Evolutionary conservation across 495 filamentous ascomycete genomes (phyloP), one percentile per base, ranked within the genome.

Genomic region (Lasiosphaeriaceae sp.): DNA sequence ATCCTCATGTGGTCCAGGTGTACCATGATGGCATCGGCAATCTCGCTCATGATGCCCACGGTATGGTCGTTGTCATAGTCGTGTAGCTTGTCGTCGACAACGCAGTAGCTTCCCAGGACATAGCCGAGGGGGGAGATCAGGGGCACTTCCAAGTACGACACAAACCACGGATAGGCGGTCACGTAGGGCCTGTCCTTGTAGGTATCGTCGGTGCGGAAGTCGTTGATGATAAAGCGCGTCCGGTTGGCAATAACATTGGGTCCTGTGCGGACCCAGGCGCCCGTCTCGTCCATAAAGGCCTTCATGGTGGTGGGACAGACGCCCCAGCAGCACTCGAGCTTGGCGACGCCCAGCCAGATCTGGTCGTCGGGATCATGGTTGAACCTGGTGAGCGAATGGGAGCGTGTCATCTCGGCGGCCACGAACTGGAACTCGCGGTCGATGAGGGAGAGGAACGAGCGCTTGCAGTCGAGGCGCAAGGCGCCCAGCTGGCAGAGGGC

Each of bases 401-500:
- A 61, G 26, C 47, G 58, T 46, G 58, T 68, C 31, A 67, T 62
- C 54, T 80, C 77, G 34, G 73, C 65, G 47, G 77, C 51, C 22
- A 80, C 67, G 48, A 65, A 77, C 55, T 77, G 72, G 14, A 59
- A 54, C 6, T 59, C 39, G 6, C 61, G 51, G 47, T 74, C 67
- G 55, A 74, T 65, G n/a, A 80, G 64, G 14, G 69, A 72, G 5
- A 80, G 62, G 20, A 78, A 63, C 8, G 65, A 69, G 9, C 76
- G 65, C 29, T 68, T 66, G 35, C 62, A 66, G 50, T 69, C 54
- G 39, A 78, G 61, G 1, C 74, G 69, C 17, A 73, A 61, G 20
- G 71, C 69, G 21, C 69, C 75, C 9, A 78, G 66, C 48, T 80
- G 76, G 6, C 68, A 68, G 54, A 77, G 76, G 16, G 75, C 73